Base-by-base conservation (phyloP, 2,329 filamentous ascomycete species). In the Ophiostoma ips region DNA sequence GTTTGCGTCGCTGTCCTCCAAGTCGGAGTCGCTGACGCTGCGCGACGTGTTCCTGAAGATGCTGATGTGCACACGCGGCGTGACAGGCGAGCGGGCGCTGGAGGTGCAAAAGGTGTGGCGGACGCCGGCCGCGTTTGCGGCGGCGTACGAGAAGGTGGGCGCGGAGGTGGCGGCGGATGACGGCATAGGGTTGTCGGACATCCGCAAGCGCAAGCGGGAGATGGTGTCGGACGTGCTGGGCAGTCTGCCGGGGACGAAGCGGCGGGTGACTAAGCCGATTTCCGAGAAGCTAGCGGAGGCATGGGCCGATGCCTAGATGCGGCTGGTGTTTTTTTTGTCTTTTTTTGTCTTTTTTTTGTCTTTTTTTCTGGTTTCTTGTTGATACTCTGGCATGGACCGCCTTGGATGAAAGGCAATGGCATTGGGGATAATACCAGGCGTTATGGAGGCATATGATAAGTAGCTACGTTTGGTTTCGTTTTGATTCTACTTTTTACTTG, bases 41-140 rank as follows among this genome's bases (percentile, higher is more conserved):
- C 71, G 83, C 50, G 86, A 92, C 58, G 64, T 89, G 0, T 90
- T 78, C 57, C 67, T 92, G 24, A 89, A 89, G 64, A 90, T 92
- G 84, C 72, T 92, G 45, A 88, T 92, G 84, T 87, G 83, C 55
- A 86, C 77, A 2, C 75, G 75, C 50, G 83, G 84, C 1, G 70
- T 92, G 12, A 85, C 83, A 1, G 83, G 82, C 3, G 84, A 89
- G 57, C 86, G 84, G 58, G 86, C 86, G 0, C 64, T 89, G 5
- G 84, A 87, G 64, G 87, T 92, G 12, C 85, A 90, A 60, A 80
- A 78, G 56, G 67, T 72, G n/a, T 92, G 85, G 83, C 77, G 73
- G 55, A 90, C 85, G 2, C 86, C 86, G 0, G 70, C 75, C 52
- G 77, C 78, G 1, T 77, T 92, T 47, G 68, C 86, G n/a, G 76